Percentiles rank a stretch among this genome's conserved stretches.
These are phyloP conservation scores for Penicillium sp. DNA, from an alignment of 2,329 filamentous ascomycete species.

Conservation along the genomic window DNA sequence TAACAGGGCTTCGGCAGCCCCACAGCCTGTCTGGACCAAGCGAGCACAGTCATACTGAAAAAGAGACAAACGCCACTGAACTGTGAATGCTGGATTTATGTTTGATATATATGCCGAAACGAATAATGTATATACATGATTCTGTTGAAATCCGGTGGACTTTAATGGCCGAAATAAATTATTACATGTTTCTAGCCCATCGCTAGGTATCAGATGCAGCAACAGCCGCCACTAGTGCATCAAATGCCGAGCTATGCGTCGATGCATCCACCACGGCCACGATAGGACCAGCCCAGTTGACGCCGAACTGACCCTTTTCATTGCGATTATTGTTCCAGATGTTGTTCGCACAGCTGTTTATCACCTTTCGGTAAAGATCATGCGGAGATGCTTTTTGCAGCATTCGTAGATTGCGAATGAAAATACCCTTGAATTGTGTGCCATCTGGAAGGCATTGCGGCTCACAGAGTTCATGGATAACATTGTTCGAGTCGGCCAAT, in stretches of 20 bases:
- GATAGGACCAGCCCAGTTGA: constrained; percentile 65
- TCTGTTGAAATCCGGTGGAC: background rate
- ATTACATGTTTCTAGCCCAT: no score
- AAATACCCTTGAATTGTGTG: constrained; percentile 70
- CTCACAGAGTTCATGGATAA: constrained; percentile 57
- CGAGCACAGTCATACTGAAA: constrained; percentile 8
- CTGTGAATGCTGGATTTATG: background rate
- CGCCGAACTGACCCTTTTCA: constrained; percentile 52
- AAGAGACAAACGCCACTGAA: background rate
- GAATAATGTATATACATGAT: background rate
- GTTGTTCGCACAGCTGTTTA: constrained; percentile 60
- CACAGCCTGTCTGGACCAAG: constrained; percentile 8
- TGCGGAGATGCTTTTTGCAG: constrained; percentile 54
- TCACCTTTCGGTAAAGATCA: constrained; percentile 52
- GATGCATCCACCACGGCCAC: constrained; percentile 51
- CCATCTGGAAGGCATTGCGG: constrained; percentile 49
- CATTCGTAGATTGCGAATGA: constrained; percentile 61
- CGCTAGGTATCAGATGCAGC: background rate
- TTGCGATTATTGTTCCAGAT: constrained; percentile 63
- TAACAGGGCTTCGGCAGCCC: constrained; percentile 1
- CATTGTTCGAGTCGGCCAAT: constrained; percentile 46
- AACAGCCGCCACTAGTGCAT: constrained; percentile 62
- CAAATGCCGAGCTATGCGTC: constrained; percentile 64
- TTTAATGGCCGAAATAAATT: background rate
- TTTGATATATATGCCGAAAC: background rate